These are phyloP conservation scores for Fusarium duplospermum DNA, from an alignment of 2,329 filamentous ascomycete genomes.

Conservation along the genomic window DNA sequence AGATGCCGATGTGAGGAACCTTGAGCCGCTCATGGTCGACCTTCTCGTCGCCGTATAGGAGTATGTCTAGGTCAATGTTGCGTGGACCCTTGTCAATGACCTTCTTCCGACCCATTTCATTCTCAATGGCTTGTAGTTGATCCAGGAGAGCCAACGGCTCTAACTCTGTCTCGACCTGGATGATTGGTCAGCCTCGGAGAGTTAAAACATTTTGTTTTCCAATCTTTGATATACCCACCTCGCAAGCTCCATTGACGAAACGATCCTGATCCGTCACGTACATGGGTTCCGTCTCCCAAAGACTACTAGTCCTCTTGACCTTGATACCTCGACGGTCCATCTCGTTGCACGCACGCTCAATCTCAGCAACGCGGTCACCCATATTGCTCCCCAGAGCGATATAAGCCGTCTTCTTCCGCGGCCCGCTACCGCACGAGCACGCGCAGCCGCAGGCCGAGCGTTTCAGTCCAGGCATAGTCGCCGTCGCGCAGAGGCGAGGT, in stretches of 20 bases:
- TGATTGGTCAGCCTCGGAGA: constrained; percentile 16
- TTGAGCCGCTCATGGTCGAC: constrained; percentile 79
- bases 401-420: constrained; percentile 68
- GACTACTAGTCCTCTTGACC: constrained; percentile 82
- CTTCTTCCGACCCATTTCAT: constrained; percentile 81
- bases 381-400: constrained; percentile 94
- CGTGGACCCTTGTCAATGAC: constrained; percentile 92
- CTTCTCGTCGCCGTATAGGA: constrained; percentile 79
- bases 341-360: constrained; percentile 83
- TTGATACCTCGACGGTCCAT: constrained; percentile 80
- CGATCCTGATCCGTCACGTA: constrained; percentile 89
- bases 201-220: background rate
- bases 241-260: constrained; percentile 93
- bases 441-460: constrained; percentile 51
- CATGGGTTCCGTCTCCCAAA: constrained; percentile 98
- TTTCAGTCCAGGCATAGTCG: constrained; percentile 25
- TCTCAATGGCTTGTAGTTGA: constrained; percentile 86
- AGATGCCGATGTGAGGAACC: constrained; percentile 86
- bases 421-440: constrained; percentile 46
- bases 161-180: constrained; percentile 82
- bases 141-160: constrained; percentile 82
- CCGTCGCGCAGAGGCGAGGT: constrained; percentile 22
- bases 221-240: constrained; percentile 68
- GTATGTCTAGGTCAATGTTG: constrained; percentile 93
- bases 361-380: constrained; percentile 84